Base-by-base conservation (phyloP, 108 stramenopile genomes). In the Skeletonema potamos region DNA sequence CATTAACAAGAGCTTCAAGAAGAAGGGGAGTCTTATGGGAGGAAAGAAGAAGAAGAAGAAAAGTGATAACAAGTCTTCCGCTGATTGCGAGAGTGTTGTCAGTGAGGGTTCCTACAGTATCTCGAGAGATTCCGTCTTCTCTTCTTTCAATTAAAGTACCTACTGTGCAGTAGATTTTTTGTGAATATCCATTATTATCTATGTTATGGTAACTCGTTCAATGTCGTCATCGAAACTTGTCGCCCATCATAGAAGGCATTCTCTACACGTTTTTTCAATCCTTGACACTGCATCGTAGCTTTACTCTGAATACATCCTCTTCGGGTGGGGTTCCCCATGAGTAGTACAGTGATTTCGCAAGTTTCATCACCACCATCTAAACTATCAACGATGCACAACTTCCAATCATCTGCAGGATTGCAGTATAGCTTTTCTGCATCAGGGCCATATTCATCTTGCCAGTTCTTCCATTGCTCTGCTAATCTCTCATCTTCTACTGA, bases 391-490 rank as follows among this genome's bases (percentile, higher is more conserved):
- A 17, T 13, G 13, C 67, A 64, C 57, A 17, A 22, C n/a, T 65
- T 69, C 82, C 82, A 82, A 22, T 74, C 65, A 18, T 73, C 12
- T 27, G 54, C 17, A 15, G 71, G 41, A 60, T 77, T 74, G 55
- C 82, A 78, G 27, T 30, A 12, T n/a, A 82, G 20, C 17, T 30
- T 24, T 36, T 82, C 66, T 28, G 54, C 58, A 8, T 68, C 61
- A 3, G 6, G 32, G 18, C 81, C 81, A 57, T 73, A 77, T 24
- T 77, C 58, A 51, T 82, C 56, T 43, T 64, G 39, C 81, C 81
- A 82, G 18, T 67, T 7, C 27, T 18, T 28, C 22, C 56, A 59
- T 51, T 51, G 48, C 22, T 51, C 48, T 51, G 48, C 3, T 51
- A 51, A 20, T 26, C 51, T 37, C 30, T 62, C 65, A 22, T 60